phyloP scores from a whole-genome alignment of 495 filamentous ascomycete genomes.

The Neurospora sublineolata region DNA sequence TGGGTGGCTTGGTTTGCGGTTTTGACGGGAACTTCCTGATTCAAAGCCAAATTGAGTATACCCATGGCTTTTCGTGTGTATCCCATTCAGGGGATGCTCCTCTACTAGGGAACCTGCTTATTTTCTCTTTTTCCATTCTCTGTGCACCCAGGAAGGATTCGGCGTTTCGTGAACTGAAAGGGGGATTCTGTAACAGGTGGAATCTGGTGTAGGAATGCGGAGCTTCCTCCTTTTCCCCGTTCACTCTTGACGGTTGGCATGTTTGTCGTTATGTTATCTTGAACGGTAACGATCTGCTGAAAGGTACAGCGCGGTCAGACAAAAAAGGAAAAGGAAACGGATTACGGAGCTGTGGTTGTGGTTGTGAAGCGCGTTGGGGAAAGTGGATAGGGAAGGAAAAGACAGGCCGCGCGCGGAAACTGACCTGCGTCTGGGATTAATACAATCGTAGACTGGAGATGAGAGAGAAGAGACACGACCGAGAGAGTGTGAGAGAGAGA shows the following conservation, averaged over 20 bases:
- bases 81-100: neutral
- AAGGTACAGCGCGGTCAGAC: neutral
- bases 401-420: neutral
- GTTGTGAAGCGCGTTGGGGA: neutral
- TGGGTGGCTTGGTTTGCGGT: neutral
- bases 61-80: neutral
- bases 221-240: neutral
- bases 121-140: neutral
- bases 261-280: neutral
- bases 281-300: neutral
- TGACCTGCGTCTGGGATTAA: neutral
- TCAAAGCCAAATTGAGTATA: neutral
- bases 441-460: neutral
- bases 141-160: neutral
- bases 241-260: neutral
- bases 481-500: neutral
- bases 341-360: neutral
- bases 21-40: neutral
- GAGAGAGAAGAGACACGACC: neutral
- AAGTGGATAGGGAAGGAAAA: neutral
- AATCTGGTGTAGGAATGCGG: neutral
- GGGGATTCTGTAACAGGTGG: neutral
- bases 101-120: neutral
- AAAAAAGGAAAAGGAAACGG: neutral
- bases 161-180: neutral